Base-by-base conservation (phyloP, 306 rosid genomes). In the Trifolium dubium region DNA sequence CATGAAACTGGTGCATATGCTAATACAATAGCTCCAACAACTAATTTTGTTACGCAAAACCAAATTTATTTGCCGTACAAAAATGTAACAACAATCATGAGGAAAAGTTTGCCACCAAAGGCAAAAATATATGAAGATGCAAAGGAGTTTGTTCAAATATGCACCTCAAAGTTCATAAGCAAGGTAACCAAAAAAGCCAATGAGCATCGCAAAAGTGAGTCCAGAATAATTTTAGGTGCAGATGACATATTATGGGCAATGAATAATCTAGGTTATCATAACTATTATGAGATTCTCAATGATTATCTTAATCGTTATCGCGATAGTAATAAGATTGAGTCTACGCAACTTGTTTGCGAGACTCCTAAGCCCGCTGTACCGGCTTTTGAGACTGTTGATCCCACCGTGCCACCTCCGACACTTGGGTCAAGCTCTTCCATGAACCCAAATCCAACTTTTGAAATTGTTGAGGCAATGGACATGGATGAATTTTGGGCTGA, bases 201-300 rank as follows among this genome's bases (percentile, higher is more conserved):
- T 0, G 73, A 71, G 5, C 35, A 18, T 53, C 51, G 67, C 6
- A 2, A 51, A 9, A 30, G 19, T 0, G 73, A 71, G 41, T 71
- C 5, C 0, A 63, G 77, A 18, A 71, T 17, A 29, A 43, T 44
- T 14, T 12, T 71, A 51, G 47, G 37, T 6, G 62, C 23, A 0
- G 53, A 78, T 23, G 82, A 78, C 40, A 0, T 78, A 4, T 18
- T 78, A 5, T 71, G 73, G 82, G 82, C 68, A 2, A 29, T 78
- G 11, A 2, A 41, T 3, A 3, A 3, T 1, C 1, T 64, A 2
- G 51, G 67, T 14, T 64, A 30, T 55, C 1, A 30, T 54, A 5
- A 71, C 3, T 78, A 64, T 30, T 2, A 9, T 63, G 56, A 5
- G 14, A 31, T 15, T 32, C 67, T 78, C 10, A 1, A 6, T 14